Evolutionary conservation across 106 monocot genomes (phyloP).

Genomic region (Dioscorea alata): DNA sequence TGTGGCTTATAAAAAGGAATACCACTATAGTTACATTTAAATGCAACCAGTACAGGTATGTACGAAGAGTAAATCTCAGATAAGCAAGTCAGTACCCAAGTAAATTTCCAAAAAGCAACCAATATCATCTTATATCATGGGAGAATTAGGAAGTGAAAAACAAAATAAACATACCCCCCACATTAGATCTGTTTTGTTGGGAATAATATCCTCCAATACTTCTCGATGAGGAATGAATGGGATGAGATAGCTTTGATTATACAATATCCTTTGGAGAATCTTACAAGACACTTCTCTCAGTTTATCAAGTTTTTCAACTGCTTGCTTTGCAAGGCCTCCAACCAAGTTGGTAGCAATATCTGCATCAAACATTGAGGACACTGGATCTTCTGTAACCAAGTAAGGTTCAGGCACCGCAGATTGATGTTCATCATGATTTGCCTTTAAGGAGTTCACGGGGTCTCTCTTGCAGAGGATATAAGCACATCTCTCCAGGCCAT

Average conservation of each 20-base stretch:
- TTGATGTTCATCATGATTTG: background rate
- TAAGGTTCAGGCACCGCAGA: constrained; percentile 4
- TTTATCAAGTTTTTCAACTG: constrained; percentile 88
- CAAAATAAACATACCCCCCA: constrained; percentile 67
- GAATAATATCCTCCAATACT: constrained; percentile 61
- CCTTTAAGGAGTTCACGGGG: constrained; percentile 7
- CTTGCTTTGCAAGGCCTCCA: constrained; percentile 83
- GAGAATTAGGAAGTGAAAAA: background rate
- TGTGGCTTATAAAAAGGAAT: no score
- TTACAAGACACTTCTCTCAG: constrained; percentile 74
- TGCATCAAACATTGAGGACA: constrained; percentile 45
- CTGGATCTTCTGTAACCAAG: constrained; percentile 2
- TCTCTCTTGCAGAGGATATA: constrained; percentile 71
- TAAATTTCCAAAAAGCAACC: no score
- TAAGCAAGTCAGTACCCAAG: no score
- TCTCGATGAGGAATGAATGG: constrained; percentile 53
- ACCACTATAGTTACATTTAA: no score
- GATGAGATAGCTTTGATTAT: constrained; percentile 30
- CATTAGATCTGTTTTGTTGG: constrained; percentile 46
- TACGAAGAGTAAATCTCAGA: no score
- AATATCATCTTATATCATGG: no score
- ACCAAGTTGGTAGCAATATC: constrained; percentile 51
- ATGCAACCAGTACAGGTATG: no score
- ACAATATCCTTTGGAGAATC: constrained; percentile 71
- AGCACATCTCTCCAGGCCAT: constrained; percentile 73